Evolutionary conservation across 2,329 filamentous ascomycete species (phyloP).

Genomic region (Didymella pomorum): DNA sequence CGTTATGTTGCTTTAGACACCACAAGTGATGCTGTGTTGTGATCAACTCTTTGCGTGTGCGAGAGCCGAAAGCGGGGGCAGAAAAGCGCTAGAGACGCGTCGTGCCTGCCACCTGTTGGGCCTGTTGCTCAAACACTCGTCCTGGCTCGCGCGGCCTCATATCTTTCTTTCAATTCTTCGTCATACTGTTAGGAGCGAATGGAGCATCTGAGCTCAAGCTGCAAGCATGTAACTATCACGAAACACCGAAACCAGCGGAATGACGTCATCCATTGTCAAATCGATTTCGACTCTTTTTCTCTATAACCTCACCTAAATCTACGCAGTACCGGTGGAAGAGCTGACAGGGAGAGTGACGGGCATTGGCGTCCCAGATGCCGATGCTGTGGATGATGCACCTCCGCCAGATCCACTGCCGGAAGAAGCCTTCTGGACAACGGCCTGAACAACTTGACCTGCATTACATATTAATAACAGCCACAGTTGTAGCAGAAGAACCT

Average conservation of each 20-base stretch:
- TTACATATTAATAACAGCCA: neutral
- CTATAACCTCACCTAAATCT: conserved; percentile 3
- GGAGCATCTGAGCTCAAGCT: neutral
- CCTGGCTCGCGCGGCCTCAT: neutral
- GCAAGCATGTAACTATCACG: neutral
- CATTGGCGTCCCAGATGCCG: conserved; percentile 37
- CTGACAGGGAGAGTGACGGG: conserved; percentile 42
- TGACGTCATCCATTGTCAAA: neutral
- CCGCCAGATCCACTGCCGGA: conserved; percentile 26
- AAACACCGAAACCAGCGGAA: neutral
- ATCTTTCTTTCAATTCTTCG: neutral
- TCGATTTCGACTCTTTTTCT: neutral
- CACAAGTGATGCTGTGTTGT: no score
- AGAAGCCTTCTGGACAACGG: conserved; percentile 50
- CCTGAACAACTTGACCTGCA: conserved; percentile 62
- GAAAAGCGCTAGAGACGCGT: neutral
- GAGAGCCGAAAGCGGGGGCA: neutral
- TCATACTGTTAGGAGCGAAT: neutral
- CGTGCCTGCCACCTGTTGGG: neutral
- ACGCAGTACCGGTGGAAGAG: conserved; percentile 32
- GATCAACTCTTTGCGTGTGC: neutral
- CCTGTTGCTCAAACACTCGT: neutral
- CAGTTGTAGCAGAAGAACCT: neutral
- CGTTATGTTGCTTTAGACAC: no score
- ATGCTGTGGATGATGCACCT: conserved; percentile 31